Evolutionary conservation across 345 rosid genomes (phyloP).

Genomic region (Hevea brasiliensis): DNA sequence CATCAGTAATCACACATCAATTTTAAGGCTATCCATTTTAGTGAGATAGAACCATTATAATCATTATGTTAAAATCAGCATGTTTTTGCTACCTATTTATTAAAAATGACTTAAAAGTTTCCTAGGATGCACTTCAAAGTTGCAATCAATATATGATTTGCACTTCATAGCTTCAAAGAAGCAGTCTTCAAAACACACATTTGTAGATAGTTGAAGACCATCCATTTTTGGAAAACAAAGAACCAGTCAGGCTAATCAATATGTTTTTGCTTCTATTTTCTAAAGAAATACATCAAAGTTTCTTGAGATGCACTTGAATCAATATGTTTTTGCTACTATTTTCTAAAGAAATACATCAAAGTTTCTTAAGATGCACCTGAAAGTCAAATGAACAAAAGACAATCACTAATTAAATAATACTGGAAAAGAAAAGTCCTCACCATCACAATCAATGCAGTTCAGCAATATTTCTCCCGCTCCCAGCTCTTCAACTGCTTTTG

Average conservation of each 20-base stretch:
- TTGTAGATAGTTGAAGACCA: background rate
- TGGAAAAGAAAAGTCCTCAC: conserved; percentile 32
- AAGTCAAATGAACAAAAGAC: background rate
- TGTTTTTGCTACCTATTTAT: background rate
- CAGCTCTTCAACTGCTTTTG: conserved; percentile 86
- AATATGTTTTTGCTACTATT: background rate
- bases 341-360: background rate
- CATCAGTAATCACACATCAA: no score
- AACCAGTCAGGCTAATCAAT: background rate
- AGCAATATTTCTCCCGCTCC: conserved; percentile 97
- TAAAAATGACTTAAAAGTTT: background rate
- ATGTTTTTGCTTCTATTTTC: background rate
- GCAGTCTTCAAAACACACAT: background rate
- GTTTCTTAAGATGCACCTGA: background rate
- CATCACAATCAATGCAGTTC: conserved; percentile 97
- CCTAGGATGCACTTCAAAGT: background rate
- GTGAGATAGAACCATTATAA: background rate
- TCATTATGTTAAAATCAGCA: background rate
- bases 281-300: background rate
- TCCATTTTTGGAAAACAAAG: background rate
- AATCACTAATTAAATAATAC: background rate
- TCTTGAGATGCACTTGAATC: background rate
- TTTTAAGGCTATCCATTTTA: background rate
- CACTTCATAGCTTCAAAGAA: background rate
- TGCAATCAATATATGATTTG: background rate